These are phyloP conservation scores for Candida odintsovae DNA, from an alignment of 805 yeast genomes.

Conservation along the genomic window DNA sequence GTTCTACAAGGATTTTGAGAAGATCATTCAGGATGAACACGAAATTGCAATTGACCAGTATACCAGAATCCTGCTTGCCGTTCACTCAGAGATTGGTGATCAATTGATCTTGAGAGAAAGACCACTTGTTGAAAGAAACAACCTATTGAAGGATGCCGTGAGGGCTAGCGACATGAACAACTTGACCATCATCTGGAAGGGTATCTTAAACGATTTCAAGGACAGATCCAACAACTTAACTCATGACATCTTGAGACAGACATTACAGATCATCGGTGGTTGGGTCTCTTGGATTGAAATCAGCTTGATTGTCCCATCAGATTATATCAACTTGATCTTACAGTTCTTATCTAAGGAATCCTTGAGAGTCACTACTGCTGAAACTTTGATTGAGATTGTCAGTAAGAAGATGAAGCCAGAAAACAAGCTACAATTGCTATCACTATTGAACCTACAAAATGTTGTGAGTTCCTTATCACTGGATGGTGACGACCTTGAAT, in stretches of 20 bases:
- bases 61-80: slow-evolving; percentile 61
- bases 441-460: slow-evolving; percentile 60
- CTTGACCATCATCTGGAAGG: slow-evolving; percentile 64
- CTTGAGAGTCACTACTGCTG: slow-evolving; percentile 23
- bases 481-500: slow-evolving; percentile 52
- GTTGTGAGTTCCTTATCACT: slow-evolving; percentile 37
- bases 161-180: slow-evolving; percentile 68
- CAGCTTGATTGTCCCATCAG: slow-evolving; percentile 18
- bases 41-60: slow-evolving; percentile 53
- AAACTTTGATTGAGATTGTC: slow-evolving; percentile 56
- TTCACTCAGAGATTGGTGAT: slow-evolving; percentile 93
- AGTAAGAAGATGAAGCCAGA: slow-evolving; percentile 74
- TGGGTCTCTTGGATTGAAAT: slow-evolving; percentile 82
- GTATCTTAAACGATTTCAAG: slow-evolving; percentile 39
- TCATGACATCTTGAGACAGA: slow-evolving; percentile 47
- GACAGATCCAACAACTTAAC: slow-evolving; percentile 24
- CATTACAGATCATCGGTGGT: slow-evolving; percentile 67
- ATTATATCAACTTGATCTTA: slow-evolving; percentile 38
- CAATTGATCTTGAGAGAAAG: slow-evolving; percentile 71
- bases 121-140: slow-evolving; percentile 58
- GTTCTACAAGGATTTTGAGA: slow-evolving; percentile 44
- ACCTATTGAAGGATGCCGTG: slow-evolving; percentile 72
- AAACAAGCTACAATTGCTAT: slow-evolving; percentile 57
- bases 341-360: slow-evolving; percentile 47
- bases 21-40: slow-evolving; percentile 27